These are phyloP conservation scores for Fusarium devonianum DNA, from an alignment of 2,329 filamentous ascomycete species.

Conservation along the genomic window DNA sequence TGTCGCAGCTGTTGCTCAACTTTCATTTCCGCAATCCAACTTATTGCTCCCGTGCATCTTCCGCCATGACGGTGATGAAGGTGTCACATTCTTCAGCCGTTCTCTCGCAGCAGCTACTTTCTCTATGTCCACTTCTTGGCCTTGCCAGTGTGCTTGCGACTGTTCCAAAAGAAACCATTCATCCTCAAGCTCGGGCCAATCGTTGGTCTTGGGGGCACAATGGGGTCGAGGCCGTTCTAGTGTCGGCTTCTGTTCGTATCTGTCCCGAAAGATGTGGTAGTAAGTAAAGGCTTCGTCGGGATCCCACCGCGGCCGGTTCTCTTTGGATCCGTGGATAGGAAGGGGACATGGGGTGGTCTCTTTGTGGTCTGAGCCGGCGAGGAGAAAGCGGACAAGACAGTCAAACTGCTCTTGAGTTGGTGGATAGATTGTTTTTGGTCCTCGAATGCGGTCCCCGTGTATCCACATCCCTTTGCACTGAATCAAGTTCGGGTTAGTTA, in stretches of 20 bases:
- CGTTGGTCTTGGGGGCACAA: neutral
- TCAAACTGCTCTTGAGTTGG: slow-evolving; percentile 12
- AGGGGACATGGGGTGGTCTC: neutral
- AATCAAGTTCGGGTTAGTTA: neutral
- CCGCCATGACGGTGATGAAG: neutral
- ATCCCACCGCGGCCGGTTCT: slow-evolving; percentile 21
- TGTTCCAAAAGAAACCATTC: neutral
- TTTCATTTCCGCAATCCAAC: too few relatives aligned
- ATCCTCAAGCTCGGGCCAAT: slow-evolving; percentile 13
- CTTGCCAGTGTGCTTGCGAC: neutral
- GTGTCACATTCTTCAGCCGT: neutral
- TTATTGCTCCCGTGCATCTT: too few relatives aligned
- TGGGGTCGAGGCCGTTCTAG: neutral
- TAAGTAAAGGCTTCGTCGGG: slow-evolving; percentile 1
- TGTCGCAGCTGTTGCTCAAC: too few relatives aligned
- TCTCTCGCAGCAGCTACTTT: neutral
- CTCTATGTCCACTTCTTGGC: neutral
- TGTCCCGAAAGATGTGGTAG: slow-evolving; percentile 23
- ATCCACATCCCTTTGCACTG: slow-evolving; percentile 16
- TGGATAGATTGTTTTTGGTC: slow-evolving; percentile 10
- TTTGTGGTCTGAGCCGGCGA: neutral
- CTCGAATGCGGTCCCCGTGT: neutral
- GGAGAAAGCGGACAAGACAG: slow-evolving; percentile 8
- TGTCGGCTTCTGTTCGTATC: neutral
- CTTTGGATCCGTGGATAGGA: neutral